These are phyloP conservation scores for Pichia sp. DNA, from an alignment of 1,139 yeast genomes.

Conservation along the genomic window DNA sequence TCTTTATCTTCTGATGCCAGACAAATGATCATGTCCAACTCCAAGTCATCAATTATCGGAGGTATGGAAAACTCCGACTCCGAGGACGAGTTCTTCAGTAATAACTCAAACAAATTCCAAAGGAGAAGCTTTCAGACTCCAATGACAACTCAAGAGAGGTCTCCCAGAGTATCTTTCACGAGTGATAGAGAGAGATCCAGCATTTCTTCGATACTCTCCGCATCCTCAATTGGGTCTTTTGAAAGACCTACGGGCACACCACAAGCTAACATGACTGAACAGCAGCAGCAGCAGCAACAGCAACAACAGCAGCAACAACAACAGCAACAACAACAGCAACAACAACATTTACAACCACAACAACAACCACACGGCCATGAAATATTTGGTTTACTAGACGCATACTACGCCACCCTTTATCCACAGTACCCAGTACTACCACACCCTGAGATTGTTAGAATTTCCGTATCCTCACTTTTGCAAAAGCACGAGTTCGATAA, in stretches of 20 bases:
- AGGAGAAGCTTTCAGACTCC: constrained; percentile 21
- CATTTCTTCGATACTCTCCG: constrained; percentile 10
- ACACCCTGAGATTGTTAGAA: constrained; percentile 17
- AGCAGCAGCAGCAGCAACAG: too few relatives aligned
- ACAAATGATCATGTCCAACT: neutral
- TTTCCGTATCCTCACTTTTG: constrained; percentile 18
- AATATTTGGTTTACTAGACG: constrained; percentile 15
- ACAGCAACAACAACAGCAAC: too few relatives aligned
- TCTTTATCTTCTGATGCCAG: constrained; percentile 1
- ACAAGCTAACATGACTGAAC: too few relatives aligned
- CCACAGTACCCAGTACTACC: constrained; percentile 53
- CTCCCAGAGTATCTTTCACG: constrained; percentile 42
- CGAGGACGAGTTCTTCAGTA: constrained; percentile 29
- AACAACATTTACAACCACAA: too few relatives aligned
- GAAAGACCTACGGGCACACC: too few relatives aligned
- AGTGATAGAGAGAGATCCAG: constrained; percentile 14
- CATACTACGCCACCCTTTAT: constrained; percentile 50
- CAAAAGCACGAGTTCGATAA: constrained; percentile 34
- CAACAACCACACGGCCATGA: too few relatives aligned
- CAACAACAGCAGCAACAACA: too few relatives aligned
- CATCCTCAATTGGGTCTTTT: too few relatives aligned
- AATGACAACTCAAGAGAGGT: constrained; percentile 16
- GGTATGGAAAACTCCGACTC: constrained; percentile 28
- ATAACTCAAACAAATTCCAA: constrained; percentile 15
- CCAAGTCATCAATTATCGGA: neutral